Percentiles rank a stretch among this genome's conserved stretches.
Conservation (phyloP, 2,329 filamentous ascomycete species). For the Rutstroemia sp. region DNA sequence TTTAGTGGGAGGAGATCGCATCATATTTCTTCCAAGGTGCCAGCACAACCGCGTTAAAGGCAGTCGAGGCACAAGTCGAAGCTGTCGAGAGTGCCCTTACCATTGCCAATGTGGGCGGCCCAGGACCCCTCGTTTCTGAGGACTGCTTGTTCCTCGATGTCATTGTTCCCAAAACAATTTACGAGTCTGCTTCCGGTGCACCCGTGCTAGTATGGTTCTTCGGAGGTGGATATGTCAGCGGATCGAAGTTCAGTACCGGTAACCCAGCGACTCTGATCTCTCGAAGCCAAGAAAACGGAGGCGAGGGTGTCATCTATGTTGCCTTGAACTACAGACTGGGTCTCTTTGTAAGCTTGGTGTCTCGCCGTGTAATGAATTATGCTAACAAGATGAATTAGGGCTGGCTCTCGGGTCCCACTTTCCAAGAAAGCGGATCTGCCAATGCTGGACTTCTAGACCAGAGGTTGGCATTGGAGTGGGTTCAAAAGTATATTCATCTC, state of each 20-base stretch:
- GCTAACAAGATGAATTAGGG: slow-evolving; percentile 11
- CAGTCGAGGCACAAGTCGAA: not conserved
- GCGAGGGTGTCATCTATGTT: slow-evolving; percentile 31
- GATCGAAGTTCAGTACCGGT: slow-evolving; percentile 32
- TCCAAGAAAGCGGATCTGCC: slow-evolving; percentile 36
- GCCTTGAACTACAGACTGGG: slow-evolving; percentile 30
- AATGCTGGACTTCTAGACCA: slow-evolving; percentile 49
- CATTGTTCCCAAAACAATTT: slow-evolving; percentile 34
- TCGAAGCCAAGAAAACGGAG: slow-evolving; percentile 18
- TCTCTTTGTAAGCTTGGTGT: slow-evolving; percentile 21
- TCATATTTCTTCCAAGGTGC: not conserved
- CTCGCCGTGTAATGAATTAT: not conserved
- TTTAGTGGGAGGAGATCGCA: slow-evolving; percentile 1
- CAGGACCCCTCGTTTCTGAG: slow-evolving; percentile 24
- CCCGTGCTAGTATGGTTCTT: slow-evolving; percentile 12
- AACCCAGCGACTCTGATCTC: slow-evolving; percentile 35
- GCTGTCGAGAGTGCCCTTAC: slow-evolving; percentile 1
- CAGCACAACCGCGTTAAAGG: not conserved
- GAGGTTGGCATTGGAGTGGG: slow-evolving; percentile 49
- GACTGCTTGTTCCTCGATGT: slow-evolving; percentile 44
- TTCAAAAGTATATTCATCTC: slow-evolving; percentile 43
- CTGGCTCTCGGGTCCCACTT: slow-evolving; percentile 34
- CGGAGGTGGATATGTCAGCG: slow-evolving; percentile 38
- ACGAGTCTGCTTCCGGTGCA: slow-evolving; percentile 17
- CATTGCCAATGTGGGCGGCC: slow-evolving; percentile 1